Conservation (phyloP, 1,284 basidiomycete genomes). For the Lentinus polychrous region DNA sequence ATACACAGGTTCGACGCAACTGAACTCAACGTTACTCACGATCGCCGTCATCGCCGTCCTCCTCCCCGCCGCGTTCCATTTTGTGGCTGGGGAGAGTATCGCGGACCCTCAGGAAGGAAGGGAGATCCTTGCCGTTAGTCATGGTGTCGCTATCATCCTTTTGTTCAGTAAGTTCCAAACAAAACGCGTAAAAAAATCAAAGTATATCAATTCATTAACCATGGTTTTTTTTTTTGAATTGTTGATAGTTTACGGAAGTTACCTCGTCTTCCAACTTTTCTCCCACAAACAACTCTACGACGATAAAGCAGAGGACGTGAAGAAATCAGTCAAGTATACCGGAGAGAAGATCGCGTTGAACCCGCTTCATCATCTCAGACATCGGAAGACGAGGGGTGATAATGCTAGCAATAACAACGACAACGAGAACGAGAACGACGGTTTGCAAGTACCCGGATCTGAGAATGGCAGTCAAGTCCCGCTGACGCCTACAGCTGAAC, state of each 20-base stretch:
- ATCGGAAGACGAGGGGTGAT: too few species aligned
- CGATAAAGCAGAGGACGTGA: too few species aligned
- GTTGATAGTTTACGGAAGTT: conserved; percentile 48
- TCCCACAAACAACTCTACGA: conserved; percentile 12
- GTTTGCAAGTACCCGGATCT: too few species aligned
- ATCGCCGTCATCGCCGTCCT: conserved; percentile 77
- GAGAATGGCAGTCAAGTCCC: too few species aligned
- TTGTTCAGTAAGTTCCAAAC: conserved; percentile 48
- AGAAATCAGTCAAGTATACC: too few species aligned
- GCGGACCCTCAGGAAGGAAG: conserved; percentile 25
- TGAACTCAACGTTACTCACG: conserved; percentile 78
- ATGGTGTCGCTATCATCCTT: conserved; percentile 71
- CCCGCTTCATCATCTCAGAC: too few species aligned
- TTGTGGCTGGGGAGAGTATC: conserved; percentile 25
- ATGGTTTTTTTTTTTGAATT: not conserved
- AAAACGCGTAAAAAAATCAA: not conserved
- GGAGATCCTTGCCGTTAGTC: conserved; percentile 77
- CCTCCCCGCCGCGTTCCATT: conserved; percentile 74
- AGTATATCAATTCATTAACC: too few species aligned
- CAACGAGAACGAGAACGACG: too few species aligned
- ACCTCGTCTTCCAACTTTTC: conserved; percentile 11
- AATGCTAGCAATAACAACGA: too few species aligned
- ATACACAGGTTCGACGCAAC: conserved; percentile 32
- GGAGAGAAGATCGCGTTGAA: not conserved
- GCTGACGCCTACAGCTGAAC: too few species aligned